Base-by-base conservation (phyloP, 2,329 filamentous ascomycete genomes). In the Leptodontidium sp. region DNA sequence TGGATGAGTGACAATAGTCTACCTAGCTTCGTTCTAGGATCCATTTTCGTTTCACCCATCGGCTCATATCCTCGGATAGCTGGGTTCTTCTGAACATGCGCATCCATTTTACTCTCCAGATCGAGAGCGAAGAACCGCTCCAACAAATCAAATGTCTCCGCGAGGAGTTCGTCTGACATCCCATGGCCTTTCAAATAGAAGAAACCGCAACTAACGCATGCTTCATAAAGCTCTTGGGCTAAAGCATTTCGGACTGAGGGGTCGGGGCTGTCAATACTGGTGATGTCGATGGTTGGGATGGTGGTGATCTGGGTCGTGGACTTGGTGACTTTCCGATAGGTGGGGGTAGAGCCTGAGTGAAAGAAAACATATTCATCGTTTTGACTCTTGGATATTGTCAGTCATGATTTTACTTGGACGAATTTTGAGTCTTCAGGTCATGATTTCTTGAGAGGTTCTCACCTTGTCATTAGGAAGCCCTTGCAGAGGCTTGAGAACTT, bases 31-130 rank as follows among this genome's bases (percentile, higher is more conserved):
- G 66, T 64, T 12, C 35, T 58, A 2, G 61, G 52, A 53, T 68
- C 66, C 12, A 68, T 29, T 15, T 43, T 64, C n/a, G 66, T 64
- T 24, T 68, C 61, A 5, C 66, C 61, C 52, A 59, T 63, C 12
- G 66, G 66, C 45, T 68, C 66, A 49, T 68, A 68, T 11, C 66
- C 61, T 26, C 66, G 21, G 17, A 68, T 68, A 1, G 66, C 66
- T 0, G 66, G 66, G 50, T 68, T 68, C 45, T 68, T 68, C 43
- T 68, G 66, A 5, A 68, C 61, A 64, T 68, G 66, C 15, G 61
- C 61, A 61, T 64, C 61, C 66, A 68, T 68, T 24, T 68, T 64
- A 8, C 52, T 50, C 15, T 68, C 52, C 14, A 61, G 15, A 43
- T 59, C 43, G 17, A 68, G n/a, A 0, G 50, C 50, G 21, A 68